These are phyloP conservation scores for Nasturtium officinale DNA, from an alignment of 345 rosid species.

Conservation along the genomic window DNA sequence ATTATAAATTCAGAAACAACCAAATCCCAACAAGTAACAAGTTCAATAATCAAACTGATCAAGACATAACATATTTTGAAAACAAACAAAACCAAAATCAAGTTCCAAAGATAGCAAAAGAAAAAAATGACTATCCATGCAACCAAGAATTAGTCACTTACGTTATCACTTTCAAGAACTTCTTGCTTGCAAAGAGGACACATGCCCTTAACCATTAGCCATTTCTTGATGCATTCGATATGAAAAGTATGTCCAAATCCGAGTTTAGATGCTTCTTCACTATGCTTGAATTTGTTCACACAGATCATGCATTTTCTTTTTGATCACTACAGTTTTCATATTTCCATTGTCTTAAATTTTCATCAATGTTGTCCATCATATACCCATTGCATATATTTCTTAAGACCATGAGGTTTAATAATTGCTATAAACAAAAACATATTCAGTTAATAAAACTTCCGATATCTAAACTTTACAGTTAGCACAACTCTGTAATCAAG, in stretches of 20 bases:
- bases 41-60: too few species aligned
- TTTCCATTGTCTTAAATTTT: not conserved
- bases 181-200: conserved; percentile 36
- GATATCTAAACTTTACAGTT: not conserved
- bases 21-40: too few species aligned
- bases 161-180: not conserved
- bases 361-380: not conserved
- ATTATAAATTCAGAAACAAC: too few species aligned
- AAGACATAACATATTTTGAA: too few species aligned
- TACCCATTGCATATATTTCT: not conserved
- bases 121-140: too few species aligned
- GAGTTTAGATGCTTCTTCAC: conserved; percentile 25
- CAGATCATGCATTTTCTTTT: conserved; percentile 16
- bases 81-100: too few species aligned
- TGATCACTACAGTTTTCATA: conserved; percentile 4
- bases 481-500: not conserved
- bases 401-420: not conserved
- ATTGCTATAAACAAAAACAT: not conserved
- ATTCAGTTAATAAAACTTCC: not conserved
- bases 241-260: conserved; percentile 34
- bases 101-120: too few species aligned
- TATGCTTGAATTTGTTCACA: not conserved
- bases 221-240: conserved; percentile 24
- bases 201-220: conserved; percentile 19
- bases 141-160: too few species aligned